A percentile compares a stretch with the other conserved stretches of the same genome.
These are phyloP conservation scores for Globisporangium heterothallicum DNA, from an alignment of 352 stramenopile genomes.

Conservation along the genomic window DNA sequence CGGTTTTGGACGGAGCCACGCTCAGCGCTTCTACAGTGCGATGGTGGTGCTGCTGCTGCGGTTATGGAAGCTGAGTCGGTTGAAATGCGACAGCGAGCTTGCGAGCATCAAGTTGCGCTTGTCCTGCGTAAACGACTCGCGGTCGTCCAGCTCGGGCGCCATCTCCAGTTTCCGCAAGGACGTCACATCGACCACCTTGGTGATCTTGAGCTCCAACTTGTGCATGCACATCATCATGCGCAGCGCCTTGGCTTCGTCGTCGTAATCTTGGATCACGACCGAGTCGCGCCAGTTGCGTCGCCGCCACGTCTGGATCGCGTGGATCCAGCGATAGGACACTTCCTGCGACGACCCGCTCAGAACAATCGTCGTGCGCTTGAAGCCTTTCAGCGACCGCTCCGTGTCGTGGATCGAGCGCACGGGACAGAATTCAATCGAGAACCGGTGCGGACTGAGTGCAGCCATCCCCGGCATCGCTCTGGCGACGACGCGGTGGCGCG, in stretches of 20 bases:
- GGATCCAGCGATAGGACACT: slow-evolving; percentile 53
- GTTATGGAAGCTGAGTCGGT: slow-evolving; percentile 9
- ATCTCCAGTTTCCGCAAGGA: slow-evolving; percentile 48
- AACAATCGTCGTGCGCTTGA: slow-evolving; percentile 44
- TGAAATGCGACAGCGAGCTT: slow-evolving; percentile 8
- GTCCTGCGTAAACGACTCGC: slow-evolving; percentile 1
- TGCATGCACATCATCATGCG: slow-evolving; percentile 67
- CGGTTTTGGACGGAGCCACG: no score
- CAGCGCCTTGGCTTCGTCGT: slow-evolving; percentile 62
- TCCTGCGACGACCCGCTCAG: slow-evolving; percentile 50
- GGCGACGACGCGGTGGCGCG: slow-evolving; percentile 56
- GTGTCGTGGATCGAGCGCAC: slow-evolving; percentile 74
- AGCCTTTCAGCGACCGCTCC: slow-evolving; percentile 62
- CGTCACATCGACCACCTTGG: slow-evolving; percentile 31
- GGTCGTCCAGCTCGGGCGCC: slow-evolving; percentile 23
- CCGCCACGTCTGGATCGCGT: slow-evolving; percentile 66
- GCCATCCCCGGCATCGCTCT: slow-evolving; percentile 34
- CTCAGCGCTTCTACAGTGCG: slow-evolving; percentile 4
- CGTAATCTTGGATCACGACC: slow-evolving; percentile 46
- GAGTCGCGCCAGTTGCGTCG: slow-evolving; percentile 74
- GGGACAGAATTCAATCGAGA: slow-evolving; percentile 63
- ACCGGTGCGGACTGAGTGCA: slow-evolving; percentile 50
- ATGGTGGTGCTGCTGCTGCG: slow-evolving; percentile 12
- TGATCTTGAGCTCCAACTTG: slow-evolving; percentile 56
- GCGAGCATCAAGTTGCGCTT: slow-evolving; percentile 16